These are phyloP conservation scores for Cystobasidium ongulense DNA, from an alignment of 768 basidiomycete species.

Conservation along the genomic window DNA sequence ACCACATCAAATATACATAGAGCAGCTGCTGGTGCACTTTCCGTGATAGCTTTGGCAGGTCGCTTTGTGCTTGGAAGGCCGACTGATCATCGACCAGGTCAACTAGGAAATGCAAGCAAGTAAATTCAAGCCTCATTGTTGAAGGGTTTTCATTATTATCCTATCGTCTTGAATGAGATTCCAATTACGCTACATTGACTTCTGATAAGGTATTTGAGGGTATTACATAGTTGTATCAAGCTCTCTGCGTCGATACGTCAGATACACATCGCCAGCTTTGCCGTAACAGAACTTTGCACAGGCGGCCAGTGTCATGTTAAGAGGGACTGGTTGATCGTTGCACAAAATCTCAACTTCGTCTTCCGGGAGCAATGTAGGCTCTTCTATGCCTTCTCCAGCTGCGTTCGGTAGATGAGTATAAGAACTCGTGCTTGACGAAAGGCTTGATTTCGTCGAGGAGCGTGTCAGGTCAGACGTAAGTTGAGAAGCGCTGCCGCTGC, in stretches of 20 bases:
- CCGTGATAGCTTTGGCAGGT: no score
- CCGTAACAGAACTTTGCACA: conserved; percentile 83
- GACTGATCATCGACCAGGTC: no score
- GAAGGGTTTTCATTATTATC: no score
- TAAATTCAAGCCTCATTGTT: no score
- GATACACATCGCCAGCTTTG: conserved; percentile 36
- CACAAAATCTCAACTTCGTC: conserved; percentile 76
- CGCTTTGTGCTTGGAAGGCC: no score
- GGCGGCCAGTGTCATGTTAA: conserved; percentile 80
- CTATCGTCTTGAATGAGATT: no score
- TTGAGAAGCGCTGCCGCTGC: conserved; percentile 26
- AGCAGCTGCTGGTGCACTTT: no score
- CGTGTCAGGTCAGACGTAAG: neutral
- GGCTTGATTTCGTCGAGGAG: conserved; percentile 1
- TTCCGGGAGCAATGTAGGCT: conserved; percentile 49
- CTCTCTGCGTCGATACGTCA: conserved; percentile 32
- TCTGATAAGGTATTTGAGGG: no score
- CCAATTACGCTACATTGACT: no score
- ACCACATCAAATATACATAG: no score
- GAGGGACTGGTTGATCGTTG: conserved; percentile 70
- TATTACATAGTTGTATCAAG: neutral
- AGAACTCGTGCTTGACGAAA: neutral
- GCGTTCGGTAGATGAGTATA: neutral
- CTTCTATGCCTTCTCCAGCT: neutral
- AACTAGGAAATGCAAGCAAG: no score